Conservation (phyloP, 805 yeast species). For the Tetrapisispora arboricola region DNA sequence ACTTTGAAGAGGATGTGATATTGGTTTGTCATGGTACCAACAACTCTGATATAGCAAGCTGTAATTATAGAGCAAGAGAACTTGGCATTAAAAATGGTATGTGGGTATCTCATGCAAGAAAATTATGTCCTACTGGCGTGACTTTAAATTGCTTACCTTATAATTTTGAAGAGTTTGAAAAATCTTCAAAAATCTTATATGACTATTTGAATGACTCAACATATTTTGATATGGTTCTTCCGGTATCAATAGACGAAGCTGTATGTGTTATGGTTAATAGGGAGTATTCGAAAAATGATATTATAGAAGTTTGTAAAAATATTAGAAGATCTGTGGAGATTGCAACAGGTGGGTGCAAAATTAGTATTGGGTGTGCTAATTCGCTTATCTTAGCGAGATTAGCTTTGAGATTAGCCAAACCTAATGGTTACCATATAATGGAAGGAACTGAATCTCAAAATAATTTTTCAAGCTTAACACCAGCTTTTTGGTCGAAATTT, state of each 20-base stretch:
- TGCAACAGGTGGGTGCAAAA: constrained; percentile 47
- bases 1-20: constrained; percentile 41
- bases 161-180: constrained; percentile 65
- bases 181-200: constrained; percentile 55
- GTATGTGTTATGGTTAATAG: constrained; percentile 28
- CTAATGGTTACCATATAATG: constrained; percentile 46
- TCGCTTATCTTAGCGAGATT: constrained; percentile 73
- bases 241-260: constrained; percentile 90
- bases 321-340: constrained; percentile 34
- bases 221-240: constrained; percentile 44
- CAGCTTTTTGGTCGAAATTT: constrained; percentile 18
- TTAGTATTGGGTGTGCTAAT: constrained; percentile 69
- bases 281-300: background rate
- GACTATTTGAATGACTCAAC: constrained; percentile 32
- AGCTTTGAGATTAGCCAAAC: constrained; percentile 67
- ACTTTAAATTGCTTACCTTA: constrained; percentile 53
- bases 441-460: constrained; percentile 22
- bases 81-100: constrained; percentile 77
- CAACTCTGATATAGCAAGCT: constrained; percentile 73
- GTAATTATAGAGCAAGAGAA: constrained; percentile 80
- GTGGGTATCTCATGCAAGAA: constrained; percentile 69
- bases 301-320: constrained; percentile 17
- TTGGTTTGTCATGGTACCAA: constrained; percentile 46
- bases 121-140: constrained; percentile 44
- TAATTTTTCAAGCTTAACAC: constrained; percentile 19